A percentile compares a stretch with the other conserved stretches of the same genome.
These are phyloP conservation scores for Lablab purpureus DNA, from an alignment of 306 rosid genomes.

Conservation along the genomic window DNA sequence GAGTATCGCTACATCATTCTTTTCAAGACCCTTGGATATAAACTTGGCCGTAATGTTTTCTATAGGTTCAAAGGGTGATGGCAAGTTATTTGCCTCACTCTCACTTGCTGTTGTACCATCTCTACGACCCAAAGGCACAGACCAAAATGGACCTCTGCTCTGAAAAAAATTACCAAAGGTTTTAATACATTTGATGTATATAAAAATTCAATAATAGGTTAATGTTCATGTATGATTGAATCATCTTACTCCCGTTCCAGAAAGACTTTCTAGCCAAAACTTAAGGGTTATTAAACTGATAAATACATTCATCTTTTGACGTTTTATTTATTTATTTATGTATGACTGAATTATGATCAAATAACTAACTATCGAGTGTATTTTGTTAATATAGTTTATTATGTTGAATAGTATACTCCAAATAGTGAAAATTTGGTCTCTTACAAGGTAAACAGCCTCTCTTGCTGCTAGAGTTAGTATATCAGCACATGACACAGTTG, in stretches of 20 bases:
- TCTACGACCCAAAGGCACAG: slow-evolving; percentile 75
- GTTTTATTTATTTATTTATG: neutral
- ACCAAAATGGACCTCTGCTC: slow-evolving; percentile 84
- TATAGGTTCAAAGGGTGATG: slow-evolving; percentile 83
- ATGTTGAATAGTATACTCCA: neutral
- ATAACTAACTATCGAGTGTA: neutral
- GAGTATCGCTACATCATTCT: slow-evolving; percentile 80
- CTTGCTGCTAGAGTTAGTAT: slow-evolving; percentile 79
- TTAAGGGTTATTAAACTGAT: neutral
- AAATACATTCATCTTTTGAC: neutral
- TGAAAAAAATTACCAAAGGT: slow-evolving; percentile 17
- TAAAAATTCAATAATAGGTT: neutral
- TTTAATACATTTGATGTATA: neutral
- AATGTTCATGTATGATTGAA: neutral
- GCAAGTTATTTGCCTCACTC: slow-evolving; percentile 68
- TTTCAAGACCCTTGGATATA: slow-evolving; percentile 68
- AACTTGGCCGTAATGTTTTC: slow-evolving; percentile 73
- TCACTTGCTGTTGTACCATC: slow-evolving; percentile 77
- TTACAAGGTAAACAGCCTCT: slow-evolving; percentile 83
- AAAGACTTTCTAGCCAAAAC: neutral
- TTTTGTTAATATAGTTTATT: neutral
- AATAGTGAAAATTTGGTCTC: slow-evolving; percentile 18
- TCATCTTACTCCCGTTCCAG: neutral
- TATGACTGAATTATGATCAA: neutral
- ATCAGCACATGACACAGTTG: slow-evolving; percentile 88